Evolutionary conservation across 2,329 filamentous ascomycete species (phyloP), one percentile per base, ranked within the genome.

Genomic region (Raffaelea ambrosiae): DNA sequence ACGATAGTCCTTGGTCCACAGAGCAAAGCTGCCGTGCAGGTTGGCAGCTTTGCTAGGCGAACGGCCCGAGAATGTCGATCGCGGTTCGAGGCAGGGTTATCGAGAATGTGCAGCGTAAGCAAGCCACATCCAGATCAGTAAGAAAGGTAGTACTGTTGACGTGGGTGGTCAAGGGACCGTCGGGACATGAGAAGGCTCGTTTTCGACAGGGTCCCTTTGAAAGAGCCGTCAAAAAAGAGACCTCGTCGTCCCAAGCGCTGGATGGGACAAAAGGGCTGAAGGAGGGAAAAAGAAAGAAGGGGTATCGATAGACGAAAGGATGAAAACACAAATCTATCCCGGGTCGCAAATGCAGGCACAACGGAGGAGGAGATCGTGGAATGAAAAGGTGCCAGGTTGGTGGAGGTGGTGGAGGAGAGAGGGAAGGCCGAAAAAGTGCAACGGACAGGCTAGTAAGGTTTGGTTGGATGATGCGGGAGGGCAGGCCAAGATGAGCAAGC

Each of bases 1-100:
- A 22, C 33, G 44, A 18, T 23, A 36, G 36, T 5, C 35, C 8
- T 5, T 21, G 9, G 14, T 20, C n/a, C 14, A 16, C 13, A 22
- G 11, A 19, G 35, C 10, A 21, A 3, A 36, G 26, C 18, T 29
- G 26, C 26, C 26, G 26, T 29, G 26, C 16, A 39, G 18, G 36
- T n/a, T 36, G n/a, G 13, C 35, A 18, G 35, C 8, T 8, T 8
- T 8, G 29, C 8, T 8, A 14, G 29, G 29, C 13, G 18, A 16
- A 36, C 33, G 13, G 33, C 33, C 4, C 4, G 5, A 4, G 18
- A 16, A 36, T 55, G 54, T 54, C 57, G 56, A 55, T 56, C 58
- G 57, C 57, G 58, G 57, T 56, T 56, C 56, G 56, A 44, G 54
- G 54, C 52, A 11, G 13, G 33, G n/a, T n/a, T n/a, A n/a, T n/a